phyloP scores from a whole-genome alignment of 2,329 filamentous ascomycete genomes.

The Trichophyton rubrum region DNA sequence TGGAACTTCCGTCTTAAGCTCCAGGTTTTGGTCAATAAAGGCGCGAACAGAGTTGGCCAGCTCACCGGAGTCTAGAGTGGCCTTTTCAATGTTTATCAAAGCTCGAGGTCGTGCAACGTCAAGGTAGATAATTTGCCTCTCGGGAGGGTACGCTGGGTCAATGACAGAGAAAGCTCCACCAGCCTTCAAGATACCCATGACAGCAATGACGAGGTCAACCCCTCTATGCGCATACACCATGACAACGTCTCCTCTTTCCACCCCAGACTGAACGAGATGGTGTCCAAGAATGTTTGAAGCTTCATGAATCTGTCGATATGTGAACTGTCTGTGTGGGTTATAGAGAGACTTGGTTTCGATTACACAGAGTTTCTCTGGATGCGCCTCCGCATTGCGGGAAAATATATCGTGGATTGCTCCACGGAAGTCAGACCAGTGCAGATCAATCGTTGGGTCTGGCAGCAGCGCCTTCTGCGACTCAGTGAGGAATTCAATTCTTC shows the following conservation, averaged over 20 bases:
- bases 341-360: constrained; percentile 47
- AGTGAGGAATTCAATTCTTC: constrained; percentile 30
- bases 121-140: constrained; percentile 69
- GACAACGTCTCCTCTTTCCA: constrained; percentile 71
- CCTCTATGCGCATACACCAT: constrained; percentile 82
- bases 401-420: constrained; percentile 20
- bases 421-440: constrained; percentile 35
- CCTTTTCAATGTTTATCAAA: constrained; percentile 60
- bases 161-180: constrained; percentile 51
- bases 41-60: constrained; percentile 47
- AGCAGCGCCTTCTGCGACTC: constrained; percentile 16
- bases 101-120: constrained; percentile 64
- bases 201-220: constrained; percentile 63
- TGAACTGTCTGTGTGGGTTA: constrained; percentile 55
- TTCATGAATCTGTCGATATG: constrained; percentile 76
- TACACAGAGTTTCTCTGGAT: constrained; percentile 58
- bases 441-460: constrained; percentile 33
- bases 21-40: constrained; percentile 62
- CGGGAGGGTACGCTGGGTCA: constrained; percentile 71
- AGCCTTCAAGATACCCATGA: constrained; percentile 61
- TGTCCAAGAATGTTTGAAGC: constrained; percentile 69
- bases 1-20: constrained; percentile 62
- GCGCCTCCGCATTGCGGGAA: constrained; percentile 40
- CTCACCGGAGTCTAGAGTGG: constrained; percentile 54
- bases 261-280: constrained; percentile 60